Evolutionary conservation across 1,139 yeast species (phyloP).

Genomic region (Blastobotrys elegans): DNA sequence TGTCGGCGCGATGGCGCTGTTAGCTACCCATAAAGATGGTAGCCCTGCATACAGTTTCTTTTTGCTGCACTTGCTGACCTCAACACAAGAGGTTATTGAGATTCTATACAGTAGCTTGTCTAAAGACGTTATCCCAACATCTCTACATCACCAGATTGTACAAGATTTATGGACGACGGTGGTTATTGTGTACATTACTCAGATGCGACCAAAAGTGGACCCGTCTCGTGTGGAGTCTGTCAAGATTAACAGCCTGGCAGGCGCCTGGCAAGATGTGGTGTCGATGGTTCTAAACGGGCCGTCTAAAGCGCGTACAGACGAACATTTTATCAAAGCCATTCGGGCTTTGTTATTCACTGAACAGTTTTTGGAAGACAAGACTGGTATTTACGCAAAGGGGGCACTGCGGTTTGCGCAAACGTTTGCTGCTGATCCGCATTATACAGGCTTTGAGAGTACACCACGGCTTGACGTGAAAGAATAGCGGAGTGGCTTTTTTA

Average conservation of each 20-base stretch:
- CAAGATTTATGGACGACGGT: slow-evolving; percentile 23
- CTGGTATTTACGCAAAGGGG: slow-evolving; percentile 24
- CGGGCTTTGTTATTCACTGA: slow-evolving; percentile 28
- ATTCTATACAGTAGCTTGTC: slow-evolving; percentile 18
- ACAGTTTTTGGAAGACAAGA: slow-evolving; percentile 17
- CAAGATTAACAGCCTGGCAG: slow-evolving; percentile 15
- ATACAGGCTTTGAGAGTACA: slow-evolving; percentile 13
- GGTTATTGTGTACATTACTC: slow-evolving; percentile 23
- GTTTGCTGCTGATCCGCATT: slow-evolving; percentile 12
- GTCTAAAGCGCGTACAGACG: slow-evolving; percentile 18
- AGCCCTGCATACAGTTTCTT: slow-evolving; percentile 29
- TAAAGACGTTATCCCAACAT: slow-evolving; percentile 18
- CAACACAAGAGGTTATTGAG: slow-evolving; percentile 29
- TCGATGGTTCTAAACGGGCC: slow-evolving; percentile 18
- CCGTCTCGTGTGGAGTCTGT: slow-evolving; percentile 16
- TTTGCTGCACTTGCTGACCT: slow-evolving; percentile 31
- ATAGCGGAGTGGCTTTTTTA: background rate
- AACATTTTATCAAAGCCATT: slow-evolving; percentile 28
- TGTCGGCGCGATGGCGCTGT: slow-evolving; percentile 23
- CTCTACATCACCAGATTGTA: slow-evolving; percentile 17
- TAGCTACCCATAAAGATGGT: slow-evolving; percentile 24
- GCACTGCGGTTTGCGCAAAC: slow-evolving; percentile 21
- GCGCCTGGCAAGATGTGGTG: slow-evolving; percentile 22
- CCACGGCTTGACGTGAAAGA: background rate
- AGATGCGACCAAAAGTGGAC: slow-evolving; percentile 24